Evolutionary conservation across 2,329 filamentous ascomycete genomes (phyloP), one percentile per base, ranked within the genome.

Genomic region (Scortechinia acanthostroma): DNA sequence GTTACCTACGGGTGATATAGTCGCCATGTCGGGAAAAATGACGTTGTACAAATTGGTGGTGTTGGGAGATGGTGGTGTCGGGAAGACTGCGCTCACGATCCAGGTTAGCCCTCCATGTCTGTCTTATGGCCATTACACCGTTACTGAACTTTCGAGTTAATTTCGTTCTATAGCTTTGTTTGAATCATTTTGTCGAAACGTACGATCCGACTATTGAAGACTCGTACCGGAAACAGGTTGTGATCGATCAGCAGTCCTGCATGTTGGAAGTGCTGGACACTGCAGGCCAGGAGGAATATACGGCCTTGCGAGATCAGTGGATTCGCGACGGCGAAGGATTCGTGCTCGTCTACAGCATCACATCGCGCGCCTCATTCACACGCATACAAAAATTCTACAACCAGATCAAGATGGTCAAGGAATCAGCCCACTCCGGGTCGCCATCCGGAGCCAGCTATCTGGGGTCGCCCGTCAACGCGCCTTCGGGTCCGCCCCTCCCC

Each of bases 151-250:
- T 43, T 47, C 21, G 43, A n/a, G 43, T 28, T 48, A 35, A 49
- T 37, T 17, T 49, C 44, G 42, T 30, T 30, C 10, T 30, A n/a
- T 19, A 98, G 82, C 76, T 98, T 57, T 97, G 93, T 65, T 71
- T 97, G 60, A 94, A 97, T 68, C 93, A 98, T 68, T 98, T 98
- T 64, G 91, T 97, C 58, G 91, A 97, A 71, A 96, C 90, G 83
- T 91, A 91, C 61, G 87, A 91, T 66, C 87, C 87, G 37, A 91
- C 87, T 50, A 91, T 91, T 63, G 87, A 91, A 65, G 87, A 91
- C 64, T 91, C 87, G 48, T 91, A 91, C 63, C 78, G 87, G 55
- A 91, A 91, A 69, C 86, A 91, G 64, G 86, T 91, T 49, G 87
- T 95, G 60, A 97, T 97, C 65, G 93, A 97, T 61, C 80, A 83